These are phyloP conservation scores for Camellia japonica DNA, from an alignment of 148 eudicot species.

Conservation along the genomic window DNA sequence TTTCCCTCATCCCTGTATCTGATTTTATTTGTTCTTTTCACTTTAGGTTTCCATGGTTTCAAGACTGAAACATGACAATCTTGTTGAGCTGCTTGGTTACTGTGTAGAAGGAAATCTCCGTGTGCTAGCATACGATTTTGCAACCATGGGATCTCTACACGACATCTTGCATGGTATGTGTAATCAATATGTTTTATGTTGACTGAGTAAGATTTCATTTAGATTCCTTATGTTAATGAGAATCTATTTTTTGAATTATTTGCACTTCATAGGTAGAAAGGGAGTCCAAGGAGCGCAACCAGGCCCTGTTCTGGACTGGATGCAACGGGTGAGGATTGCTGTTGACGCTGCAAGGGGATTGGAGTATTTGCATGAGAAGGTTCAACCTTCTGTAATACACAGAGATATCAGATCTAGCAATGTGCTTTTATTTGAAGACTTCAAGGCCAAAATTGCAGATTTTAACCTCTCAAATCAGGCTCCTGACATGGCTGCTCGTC, in stretches of 20 bases:
- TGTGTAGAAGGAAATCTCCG: conserved; percentile 71
- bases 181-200: not conserved
- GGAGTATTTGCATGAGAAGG: conserved; percentile 90
- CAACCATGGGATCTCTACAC: conserved; percentile 80
- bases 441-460: conserved; percentile 79
- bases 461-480: conserved; percentile 83
- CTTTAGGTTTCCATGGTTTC: conserved; percentile 78
- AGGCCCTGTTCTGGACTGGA: conserved; percentile 80
- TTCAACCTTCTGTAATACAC: conserved; percentile 60
- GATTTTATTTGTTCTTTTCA: conserved; percentile 10
- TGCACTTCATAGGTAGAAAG: conserved; percentile 52
- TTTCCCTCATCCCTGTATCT: conserved; percentile 1
- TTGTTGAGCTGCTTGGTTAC: conserved; percentile 79
- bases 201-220: not conserved
- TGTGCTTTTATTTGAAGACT: conserved; percentile 78
- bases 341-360: conserved; percentile 83
- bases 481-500: conserved; percentile 91
- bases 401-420: conserved; percentile 86
- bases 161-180: conserved; percentile 77
- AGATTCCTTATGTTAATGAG: not conserved
- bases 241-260: not conserved
- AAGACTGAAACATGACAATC: conserved; percentile 72
- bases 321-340: conserved; percentile 77
- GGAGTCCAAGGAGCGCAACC: conserved; percentile 96
- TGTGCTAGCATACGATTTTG: conserved; percentile 79